Conservation (phyloP, 164 flowering plant genomes). For the Macadamia tetraphylla region DNA sequence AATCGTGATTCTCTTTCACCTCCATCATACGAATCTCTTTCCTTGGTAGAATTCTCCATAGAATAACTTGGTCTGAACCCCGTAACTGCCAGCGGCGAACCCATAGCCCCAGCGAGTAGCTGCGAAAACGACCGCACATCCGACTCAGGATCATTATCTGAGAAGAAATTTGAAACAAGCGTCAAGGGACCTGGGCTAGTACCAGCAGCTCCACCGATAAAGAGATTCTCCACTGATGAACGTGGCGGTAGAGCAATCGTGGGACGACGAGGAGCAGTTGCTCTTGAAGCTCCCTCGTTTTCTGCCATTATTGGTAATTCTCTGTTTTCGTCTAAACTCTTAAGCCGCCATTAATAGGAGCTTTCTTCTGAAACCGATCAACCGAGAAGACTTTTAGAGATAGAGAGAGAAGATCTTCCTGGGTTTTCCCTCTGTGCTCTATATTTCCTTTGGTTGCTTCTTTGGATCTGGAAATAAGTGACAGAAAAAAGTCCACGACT, state of each 20-base stretch:
- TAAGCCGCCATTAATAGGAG: conserved; percentile 11
- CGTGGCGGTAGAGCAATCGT: conserved; percentile 62
- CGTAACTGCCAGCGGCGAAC: conserved; percentile 41
- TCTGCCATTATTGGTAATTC: conserved; percentile 15
- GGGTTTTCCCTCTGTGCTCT: conserved; percentile 3
- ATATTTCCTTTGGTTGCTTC: neutral
- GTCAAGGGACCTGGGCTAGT: conserved; percentile 94
- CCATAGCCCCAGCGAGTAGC: conserved; percentile 92
- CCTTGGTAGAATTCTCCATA: conserved; percentile 7
- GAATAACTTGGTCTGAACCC: conserved; percentile 4
- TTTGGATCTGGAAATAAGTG: conserved; percentile 19
- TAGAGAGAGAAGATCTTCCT: neutral
- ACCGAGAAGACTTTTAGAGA: neutral
- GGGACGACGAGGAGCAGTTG: conserved; percentile 30
- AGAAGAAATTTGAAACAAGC: conserved; percentile 65
- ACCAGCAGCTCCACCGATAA: conserved; percentile 31
- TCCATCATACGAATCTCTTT: conserved; percentile 13
- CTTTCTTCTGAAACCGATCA: neutral
- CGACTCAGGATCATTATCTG: conserved; percentile 48
- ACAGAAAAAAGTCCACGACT: conserved; percentile 17
- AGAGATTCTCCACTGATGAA: conserved; percentile 40
- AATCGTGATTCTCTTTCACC: conserved; percentile 28
- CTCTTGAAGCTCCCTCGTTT: conserved; percentile 16
- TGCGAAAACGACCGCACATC: conserved; percentile 72
- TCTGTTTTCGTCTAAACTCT: neutral